Evolutionary conservation across 371 early-diverging fungal species (phyloP), one percentile per base, ranked within the genome.

Genomic region (Apophysomyces ossiformis): DNA sequence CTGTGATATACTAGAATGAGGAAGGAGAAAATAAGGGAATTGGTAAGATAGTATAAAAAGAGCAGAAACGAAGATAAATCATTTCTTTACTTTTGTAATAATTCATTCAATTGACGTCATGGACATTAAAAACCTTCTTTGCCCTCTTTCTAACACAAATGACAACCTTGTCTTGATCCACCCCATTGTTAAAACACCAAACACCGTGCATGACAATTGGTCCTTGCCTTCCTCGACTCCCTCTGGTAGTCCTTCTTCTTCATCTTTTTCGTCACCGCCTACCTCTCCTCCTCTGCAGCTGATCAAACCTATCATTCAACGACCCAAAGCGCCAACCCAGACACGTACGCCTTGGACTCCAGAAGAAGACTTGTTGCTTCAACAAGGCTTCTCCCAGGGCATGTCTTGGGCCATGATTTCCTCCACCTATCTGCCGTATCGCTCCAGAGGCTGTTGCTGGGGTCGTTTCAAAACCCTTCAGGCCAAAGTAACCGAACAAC

Each of bases 391-490:
- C 39, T 68, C 64, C 37, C 75, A 82, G 69, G 82, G 82, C 37
- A 43, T 79, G 26, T 82, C 82, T 8, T 82, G 82, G 82, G 79
- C 82, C 8, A 73, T 79, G 75, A 79, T 82, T 41, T 79, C 79
- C 45, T 72, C 82, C 6, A 79, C 76, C 4, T 82, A 82, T 57
- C 72, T 82, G 3, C 78, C 82, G 3, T 79, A 78, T 57, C 71
- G 82, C 37, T 82, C 82, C 8, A 74, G 82, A 64, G 82, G 82
- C 0, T 82, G 82, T 41, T 82, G 82, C 62, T 82, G 82, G 82
- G 82, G 82, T 6, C 69, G 82, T 8, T 82, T 77, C 63, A 82
- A 82, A 57, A 79, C 82, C 9, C 46, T 82, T n/a, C 82, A 82
- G 47, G 64, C 68, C 21, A 72, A 72, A 21, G 63, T 64, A 4